These are phyloP conservation scores for Penicillium cinerascens DNA, from an alignment of 495 filamentous ascomycete species.

Conservation along the genomic window DNA sequence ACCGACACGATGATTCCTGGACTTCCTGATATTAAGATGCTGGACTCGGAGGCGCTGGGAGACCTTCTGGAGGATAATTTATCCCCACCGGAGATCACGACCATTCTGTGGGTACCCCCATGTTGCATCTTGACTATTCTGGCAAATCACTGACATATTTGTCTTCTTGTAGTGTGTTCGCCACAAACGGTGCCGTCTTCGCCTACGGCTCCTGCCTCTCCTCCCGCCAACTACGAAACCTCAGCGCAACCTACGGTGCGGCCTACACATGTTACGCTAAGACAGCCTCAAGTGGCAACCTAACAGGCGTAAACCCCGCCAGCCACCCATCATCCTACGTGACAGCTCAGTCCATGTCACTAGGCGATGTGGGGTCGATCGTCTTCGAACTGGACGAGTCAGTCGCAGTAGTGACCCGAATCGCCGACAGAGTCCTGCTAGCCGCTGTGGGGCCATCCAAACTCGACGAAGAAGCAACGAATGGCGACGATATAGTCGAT, in stretches of 20 bases:
- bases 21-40: slow-evolving; percentile 48
- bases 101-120: slow-evolving; percentile 34
- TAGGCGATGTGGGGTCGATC: slow-evolving; percentile 50
- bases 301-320: slow-evolving; percentile 47
- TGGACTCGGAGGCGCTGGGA: slow-evolving; percentile 45
- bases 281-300: slow-evolving; percentile 43
- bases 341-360: slow-evolving; percentile 44
- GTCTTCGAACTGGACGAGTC: slow-evolving; percentile 47
- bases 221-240: slow-evolving; percentile 42
- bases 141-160: background rate
- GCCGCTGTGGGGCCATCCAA: slow-evolving; percentile 44
- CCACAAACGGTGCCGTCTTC: slow-evolving; percentile 48
- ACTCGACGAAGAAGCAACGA: slow-evolving; percentile 16
- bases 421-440: slow-evolving; percentile 46
- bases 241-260: slow-evolving; percentile 47
- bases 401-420: slow-evolving; percentile 44
- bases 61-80: slow-evolving; percentile 48
- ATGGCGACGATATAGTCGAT: slow-evolving; percentile 8
- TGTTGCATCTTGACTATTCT: background rate
- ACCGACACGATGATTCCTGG: slow-evolving; percentile 45
- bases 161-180: slow-evolving; percentile 28
- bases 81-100: slow-evolving; percentile 46
- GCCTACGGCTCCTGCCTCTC: slow-evolving; percentile 43
- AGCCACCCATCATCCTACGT: slow-evolving; percentile 48
- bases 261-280: slow-evolving; percentile 49